Percentiles rank a stretch among this genome's conserved stretches.
These are phyloP conservation scores for Gryganskiella cystojenkinii DNA, from an alignment of 192 early-diverging fungal genomes.

Conservation along the genomic window DNA sequence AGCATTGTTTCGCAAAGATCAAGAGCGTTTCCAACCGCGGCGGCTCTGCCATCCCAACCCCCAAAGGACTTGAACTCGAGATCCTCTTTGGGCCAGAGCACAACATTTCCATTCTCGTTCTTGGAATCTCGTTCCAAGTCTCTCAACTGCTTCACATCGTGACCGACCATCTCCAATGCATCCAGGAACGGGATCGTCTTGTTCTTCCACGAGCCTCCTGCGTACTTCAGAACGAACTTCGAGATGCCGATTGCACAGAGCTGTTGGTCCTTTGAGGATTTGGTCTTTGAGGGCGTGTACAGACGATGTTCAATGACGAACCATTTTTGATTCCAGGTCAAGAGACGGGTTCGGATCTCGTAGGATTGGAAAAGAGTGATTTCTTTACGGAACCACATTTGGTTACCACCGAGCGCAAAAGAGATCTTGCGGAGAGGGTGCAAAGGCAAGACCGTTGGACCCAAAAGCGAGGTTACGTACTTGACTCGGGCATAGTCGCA, in stretches of 20 bases:
- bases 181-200: constrained; percentile 53
- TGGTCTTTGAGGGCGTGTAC: constrained; percentile 25
- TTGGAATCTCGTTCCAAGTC: constrained; percentile 30
- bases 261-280: neutral
- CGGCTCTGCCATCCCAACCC: constrained; percentile 35
- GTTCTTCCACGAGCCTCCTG: constrained; percentile 41
- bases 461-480: constrained; percentile 49
- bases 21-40: constrained; percentile 42
- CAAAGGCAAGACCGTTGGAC: constrained; percentile 40
- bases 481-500: constrained; percentile 47
- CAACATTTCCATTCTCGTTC: constrained; percentile 31
- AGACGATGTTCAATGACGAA: constrained; percentile 58
- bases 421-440: constrained; percentile 40
- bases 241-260: constrained; percentile 50
- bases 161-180: constrained; percentile 49
- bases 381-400: constrained; percentile 60
- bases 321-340: constrained; percentile 64
- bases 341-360: constrained; percentile 56
- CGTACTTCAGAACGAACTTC: constrained; percentile 49
- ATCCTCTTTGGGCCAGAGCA: constrained; percentile 44
- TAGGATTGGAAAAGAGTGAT: constrained; percentile 57
- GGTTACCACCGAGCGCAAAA: constrained; percentile 52
- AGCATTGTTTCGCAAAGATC: constrained; percentile 47
- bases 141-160: constrained; percentile 32
- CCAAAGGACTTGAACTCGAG: constrained; percentile 50